Evolutionary conservation across 2,329 filamentous ascomycete genomes (phyloP).

Genomic region (Aspergillus ustus): DNA sequence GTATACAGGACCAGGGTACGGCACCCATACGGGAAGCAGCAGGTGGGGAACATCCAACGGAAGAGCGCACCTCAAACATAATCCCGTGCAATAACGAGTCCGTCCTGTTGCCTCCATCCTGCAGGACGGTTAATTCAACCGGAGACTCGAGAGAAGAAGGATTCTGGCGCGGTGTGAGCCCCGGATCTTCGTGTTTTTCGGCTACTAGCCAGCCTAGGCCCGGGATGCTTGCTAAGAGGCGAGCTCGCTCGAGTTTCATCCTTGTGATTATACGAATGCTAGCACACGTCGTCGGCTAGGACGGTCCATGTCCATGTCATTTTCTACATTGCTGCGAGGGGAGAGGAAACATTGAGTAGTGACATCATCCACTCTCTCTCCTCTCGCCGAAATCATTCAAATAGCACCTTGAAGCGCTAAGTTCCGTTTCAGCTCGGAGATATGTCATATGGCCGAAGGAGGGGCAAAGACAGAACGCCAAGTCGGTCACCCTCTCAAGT

Average conservation of each 20-base stretch:
- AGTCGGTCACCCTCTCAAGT: neutral
- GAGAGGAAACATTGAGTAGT: neutral
- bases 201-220: neutral
- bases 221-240: neutral
- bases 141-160: too few species aligned
- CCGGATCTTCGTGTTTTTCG: neutral
- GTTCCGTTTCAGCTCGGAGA: neutral
- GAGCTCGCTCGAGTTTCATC: neutral
- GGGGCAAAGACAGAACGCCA: neutral
- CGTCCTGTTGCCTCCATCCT: slow-evolving; percentile 36
- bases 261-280: neutral
- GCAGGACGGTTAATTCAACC: slow-evolving; percentile 26
- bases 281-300: too few species aligned
- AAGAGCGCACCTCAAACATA: slow-evolving; percentile 39
- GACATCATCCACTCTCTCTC: neutral
- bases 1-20: neutral
- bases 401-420: neutral
- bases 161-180: neutral
- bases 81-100: slow-evolving; percentile 41
- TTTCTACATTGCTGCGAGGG: too few species aligned
- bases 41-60: too few species aligned
- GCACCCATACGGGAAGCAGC: too few species aligned
- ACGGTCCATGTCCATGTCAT: too few species aligned
- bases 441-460: neutral
- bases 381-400: neutral